These are phyloP conservation scores for Glycine latifolia DNA, from an alignment of 306 rosid species.

Conservation along the genomic window DNA sequence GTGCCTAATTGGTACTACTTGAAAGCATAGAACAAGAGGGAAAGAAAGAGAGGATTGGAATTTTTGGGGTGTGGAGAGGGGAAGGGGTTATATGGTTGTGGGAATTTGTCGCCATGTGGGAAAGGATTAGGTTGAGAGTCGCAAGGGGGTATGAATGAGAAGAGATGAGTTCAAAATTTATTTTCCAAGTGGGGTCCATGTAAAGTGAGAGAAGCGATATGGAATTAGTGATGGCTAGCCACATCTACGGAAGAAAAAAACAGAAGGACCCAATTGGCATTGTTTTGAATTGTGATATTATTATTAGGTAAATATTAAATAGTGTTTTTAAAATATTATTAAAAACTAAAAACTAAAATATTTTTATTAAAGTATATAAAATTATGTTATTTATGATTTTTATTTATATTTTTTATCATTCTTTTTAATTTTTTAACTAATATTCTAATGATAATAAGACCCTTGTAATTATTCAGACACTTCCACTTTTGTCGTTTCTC, in stretches of 20 bases:
- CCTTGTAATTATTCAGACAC: neutral
- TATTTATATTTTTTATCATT: too few relatives aligned
- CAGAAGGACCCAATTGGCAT: neutral
- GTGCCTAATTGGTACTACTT: neutral
- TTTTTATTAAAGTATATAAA: too few relatives aligned
- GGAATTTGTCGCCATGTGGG: conserved; percentile 58
- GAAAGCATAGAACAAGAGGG: neutral
- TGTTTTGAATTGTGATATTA: neutral
- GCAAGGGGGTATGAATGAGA: conserved; percentile 44
- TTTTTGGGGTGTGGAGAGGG: conserved; percentile 49
- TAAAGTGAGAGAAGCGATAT: conserved; percentile 35
- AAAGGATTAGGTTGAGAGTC: conserved; percentile 57
- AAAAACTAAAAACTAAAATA: too few relatives aligned
- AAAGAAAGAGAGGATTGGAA: conserved; percentile 49
- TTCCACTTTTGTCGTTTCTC: conserved; percentile 35
- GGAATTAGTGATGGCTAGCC: conserved; percentile 21
- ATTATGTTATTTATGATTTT: too few relatives aligned
- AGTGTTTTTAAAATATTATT: too few relatives aligned
- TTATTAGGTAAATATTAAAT: too few relatives aligned
- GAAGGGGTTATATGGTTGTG: conserved; percentile 56
- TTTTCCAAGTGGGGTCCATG: conserved; percentile 53
- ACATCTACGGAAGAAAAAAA: neutral
- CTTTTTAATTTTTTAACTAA: too few relatives aligned
- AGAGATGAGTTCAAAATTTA: conserved; percentile 45
- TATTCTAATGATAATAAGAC: too few relatives aligned